These are phyloP conservation scores for Linum lewisii DNA, from an alignment of 345 rosid species.

Conservation along the genomic window DNA sequence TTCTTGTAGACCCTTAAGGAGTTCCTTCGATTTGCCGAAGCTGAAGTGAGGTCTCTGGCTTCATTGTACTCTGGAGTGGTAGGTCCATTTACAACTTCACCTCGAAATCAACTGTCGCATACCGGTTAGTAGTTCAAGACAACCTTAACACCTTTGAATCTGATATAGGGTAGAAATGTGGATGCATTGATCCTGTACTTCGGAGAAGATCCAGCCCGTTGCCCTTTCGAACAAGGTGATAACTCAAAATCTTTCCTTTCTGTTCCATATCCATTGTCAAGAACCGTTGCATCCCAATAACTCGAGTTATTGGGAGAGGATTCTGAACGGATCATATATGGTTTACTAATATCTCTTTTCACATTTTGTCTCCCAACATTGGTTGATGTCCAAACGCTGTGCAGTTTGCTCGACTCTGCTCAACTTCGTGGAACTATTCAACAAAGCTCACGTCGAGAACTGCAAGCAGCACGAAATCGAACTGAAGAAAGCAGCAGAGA, in stretches of 20 bases:
- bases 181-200: slow-evolving; percentile 86
- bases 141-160: background rate
- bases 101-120: background rate
- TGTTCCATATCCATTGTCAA: too few species aligned
- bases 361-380: too few species aligned
- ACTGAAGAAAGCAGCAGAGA: slow-evolving; percentile 51
- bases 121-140: slow-evolving; percentile 8
- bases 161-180: slow-evolving; percentile 61
- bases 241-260: too few species aligned
- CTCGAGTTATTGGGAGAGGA: too few species aligned
- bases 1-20: slow-evolving; percentile 49
- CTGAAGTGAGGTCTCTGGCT: slow-evolving; percentile 73
- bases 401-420: slow-evolving; percentile 69
- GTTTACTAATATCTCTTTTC: background rate
- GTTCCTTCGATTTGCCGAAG: slow-evolving; percentile 73
- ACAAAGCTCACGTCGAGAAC: slow-evolving; percentile 71
- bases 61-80: slow-evolving; percentile 81
- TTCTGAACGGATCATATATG: too few species aligned
- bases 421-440: slow-evolving; percentile 68
- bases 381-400: too few species aligned
- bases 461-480: slow-evolving; percentile 63
- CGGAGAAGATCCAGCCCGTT: slow-evolving; percentile 94
- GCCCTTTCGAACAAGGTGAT: slow-evolving; percentile 95
- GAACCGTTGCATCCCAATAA: too few species aligned
- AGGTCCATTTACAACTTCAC: slow-evolving; percentile 17